Evolutionary conservation across 2,329 filamentous ascomycete genomes (phyloP).

Genomic region (Aureobasidium sp.): DNA sequence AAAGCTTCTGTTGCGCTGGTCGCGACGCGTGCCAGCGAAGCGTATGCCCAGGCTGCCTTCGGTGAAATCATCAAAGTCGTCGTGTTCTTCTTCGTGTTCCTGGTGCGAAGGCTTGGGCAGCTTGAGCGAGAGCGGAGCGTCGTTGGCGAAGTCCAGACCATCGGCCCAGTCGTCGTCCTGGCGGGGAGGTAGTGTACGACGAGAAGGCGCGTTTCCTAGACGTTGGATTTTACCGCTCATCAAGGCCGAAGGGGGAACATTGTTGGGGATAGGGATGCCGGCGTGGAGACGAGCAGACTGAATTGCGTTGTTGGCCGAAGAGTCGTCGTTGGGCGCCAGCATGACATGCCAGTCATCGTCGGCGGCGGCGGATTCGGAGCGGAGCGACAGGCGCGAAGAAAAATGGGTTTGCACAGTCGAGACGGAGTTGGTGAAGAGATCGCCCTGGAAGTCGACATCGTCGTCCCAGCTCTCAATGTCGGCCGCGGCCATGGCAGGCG

Average conservation of each 20-base stretch:
- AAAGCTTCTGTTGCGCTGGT: slow-evolving; percentile 73
- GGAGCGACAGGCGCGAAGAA: slow-evolving; percentile 73
- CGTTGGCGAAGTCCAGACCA: slow-evolving; percentile 38
- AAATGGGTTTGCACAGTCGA: slow-evolving; percentile 62
- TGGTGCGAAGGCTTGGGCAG: slow-evolving; percentile 14
- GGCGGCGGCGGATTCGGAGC: slow-evolving; percentile 66
- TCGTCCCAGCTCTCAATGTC: slow-evolving; percentile 61
- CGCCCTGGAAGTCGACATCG: slow-evolving; percentile 48
- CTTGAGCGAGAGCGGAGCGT: slow-evolving; percentile 36
- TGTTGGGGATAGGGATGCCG: slow-evolving; percentile 82
- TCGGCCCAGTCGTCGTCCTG: slow-evolving; percentile 42
- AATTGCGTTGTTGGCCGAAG: slow-evolving; percentile 76
- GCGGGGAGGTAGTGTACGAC: slow-evolving; percentile 28
- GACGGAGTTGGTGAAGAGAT: slow-evolving; percentile 63
- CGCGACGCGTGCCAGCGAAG: slow-evolving; percentile 76
- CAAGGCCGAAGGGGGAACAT: slow-evolving; percentile 80
- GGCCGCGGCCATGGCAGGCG: slow-evolving; percentile 48
- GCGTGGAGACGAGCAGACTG: slow-evolving; percentile 69
- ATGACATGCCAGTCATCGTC: slow-evolving; percentile 87
- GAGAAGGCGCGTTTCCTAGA: slow-evolving; percentile 52
- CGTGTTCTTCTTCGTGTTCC: slow-evolving; percentile 32
- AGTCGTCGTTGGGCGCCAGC: slow-evolving; percentile 75
- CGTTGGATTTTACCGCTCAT: slow-evolving; percentile 90
- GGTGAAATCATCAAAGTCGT: slow-evolving; percentile 85
- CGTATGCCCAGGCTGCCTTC: slow-evolving; percentile 89